A percentile compares a stretch with the other conserved stretches of the same genome.
Evolutionary conservation across 257 asterid genomes (phyloP).

Genomic region (Rubia yunnanensis): DNA sequence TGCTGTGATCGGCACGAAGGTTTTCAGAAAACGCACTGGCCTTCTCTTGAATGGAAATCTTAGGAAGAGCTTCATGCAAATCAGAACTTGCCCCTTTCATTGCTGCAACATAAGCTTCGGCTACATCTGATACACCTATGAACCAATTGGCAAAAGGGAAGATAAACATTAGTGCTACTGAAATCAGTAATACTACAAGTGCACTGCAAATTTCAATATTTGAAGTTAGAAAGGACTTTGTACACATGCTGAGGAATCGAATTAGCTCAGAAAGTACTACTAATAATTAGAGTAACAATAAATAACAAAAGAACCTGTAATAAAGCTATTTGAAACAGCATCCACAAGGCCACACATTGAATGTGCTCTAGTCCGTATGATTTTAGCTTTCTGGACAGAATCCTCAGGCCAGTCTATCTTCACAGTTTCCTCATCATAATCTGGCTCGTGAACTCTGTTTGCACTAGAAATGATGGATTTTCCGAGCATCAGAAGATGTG

Average conservation of each 20-base stretch:
- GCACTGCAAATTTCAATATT: not conserved
- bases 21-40: slow-evolving; percentile 41
- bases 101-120: slow-evolving; percentile 70
- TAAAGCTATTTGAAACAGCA: slow-evolving; percentile 62
- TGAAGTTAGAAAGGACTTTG: not conserved
- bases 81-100: slow-evolving; percentile 44
- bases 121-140: slow-evolving; percentile 84
- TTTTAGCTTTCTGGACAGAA: slow-evolving; percentile 71
- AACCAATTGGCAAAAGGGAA: slow-evolving; percentile 7
- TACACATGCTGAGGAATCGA: not conserved
- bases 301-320: slow-evolving; percentile 48
- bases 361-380: slow-evolving; percentile 54
- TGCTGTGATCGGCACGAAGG: slow-evolving; percentile 56
- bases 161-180: not conserved
- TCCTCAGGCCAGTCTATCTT: slow-evolving; percentile 88
- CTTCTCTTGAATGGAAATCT: slow-evolving; percentile 61
- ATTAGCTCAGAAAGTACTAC: not conserved
- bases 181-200: not conserved
- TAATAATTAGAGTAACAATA: not conserved
- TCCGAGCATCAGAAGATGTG: slow-evolving; percentile 78
- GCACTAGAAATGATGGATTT: slow-evolving; percentile 61
- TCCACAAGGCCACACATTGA: slow-evolving; percentile 61
- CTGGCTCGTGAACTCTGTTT: slow-evolving; percentile 44
- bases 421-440: slow-evolving; percentile 44
- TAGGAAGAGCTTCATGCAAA: slow-evolving; percentile 27